Conservation (phyloP, 345 rosid genomes). For the Punica granatum region DNA sequence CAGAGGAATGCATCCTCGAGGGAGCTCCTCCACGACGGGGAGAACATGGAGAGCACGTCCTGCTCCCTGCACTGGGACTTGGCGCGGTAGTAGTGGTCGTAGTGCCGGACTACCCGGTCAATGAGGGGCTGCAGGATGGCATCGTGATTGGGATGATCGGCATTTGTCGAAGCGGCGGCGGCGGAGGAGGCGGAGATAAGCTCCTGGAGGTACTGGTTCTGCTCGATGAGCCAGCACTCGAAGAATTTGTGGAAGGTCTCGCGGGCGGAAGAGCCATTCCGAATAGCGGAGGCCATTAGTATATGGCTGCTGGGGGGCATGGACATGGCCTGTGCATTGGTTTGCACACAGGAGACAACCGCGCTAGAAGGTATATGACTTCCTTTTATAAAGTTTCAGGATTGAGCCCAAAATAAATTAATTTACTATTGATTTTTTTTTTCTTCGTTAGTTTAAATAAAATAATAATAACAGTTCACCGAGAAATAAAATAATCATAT, state of each 20-base stretch:
- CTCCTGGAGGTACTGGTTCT: conserved; percentile 23
- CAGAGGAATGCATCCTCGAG: conserved; percentile 44
- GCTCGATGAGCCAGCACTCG: conserved; percentile 34
- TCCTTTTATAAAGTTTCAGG: too few species aligned
- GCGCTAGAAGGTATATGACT: too few species aligned
- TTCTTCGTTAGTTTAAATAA: too few species aligned
- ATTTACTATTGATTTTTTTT: too few species aligned
- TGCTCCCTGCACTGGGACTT: conserved; percentile 26
- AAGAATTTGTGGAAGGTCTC: conserved; percentile 32
- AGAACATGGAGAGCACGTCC: conserved; percentile 25
- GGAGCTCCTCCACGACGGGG: conserved; percentile 38
- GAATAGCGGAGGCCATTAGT: conserved; percentile 5
- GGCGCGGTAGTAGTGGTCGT: conserved; percentile 31
- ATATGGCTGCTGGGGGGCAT: neutral
- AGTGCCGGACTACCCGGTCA: conserved; percentile 27
- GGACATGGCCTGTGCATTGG: neutral
- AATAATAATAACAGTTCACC: too few species aligned
- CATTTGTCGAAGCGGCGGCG: neutral
- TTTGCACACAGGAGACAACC: too few species aligned
- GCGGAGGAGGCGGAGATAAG: conserved; percentile 24
- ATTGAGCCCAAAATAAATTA: too few species aligned
- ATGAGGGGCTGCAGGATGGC: conserved; percentile 12
- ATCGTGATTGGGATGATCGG: neutral
- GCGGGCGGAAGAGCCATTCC: neutral
- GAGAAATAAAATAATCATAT: too few species aligned